Evolutionary conservation across 163 green algal species (phyloP), one percentile per base, ranked within the genome.

Genomic region (Coccomyxa subellipsoidea): DNA sequence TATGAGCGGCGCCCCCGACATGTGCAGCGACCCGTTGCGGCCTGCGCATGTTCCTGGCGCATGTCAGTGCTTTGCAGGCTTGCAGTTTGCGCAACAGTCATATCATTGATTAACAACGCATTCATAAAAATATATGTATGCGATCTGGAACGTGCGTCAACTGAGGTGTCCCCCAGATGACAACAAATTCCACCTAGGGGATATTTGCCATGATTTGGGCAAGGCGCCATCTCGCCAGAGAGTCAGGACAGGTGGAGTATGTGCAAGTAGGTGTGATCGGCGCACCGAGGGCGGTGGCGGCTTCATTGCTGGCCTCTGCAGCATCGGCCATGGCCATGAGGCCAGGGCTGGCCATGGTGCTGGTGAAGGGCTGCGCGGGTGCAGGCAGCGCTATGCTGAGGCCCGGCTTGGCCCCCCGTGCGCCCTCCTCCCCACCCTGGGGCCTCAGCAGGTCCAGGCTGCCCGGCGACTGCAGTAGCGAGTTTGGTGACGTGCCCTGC

Each of bases 381-480:
- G 32, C 21, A 1, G 66, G 66, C 29, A 73, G 66, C 66, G 29
- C 21, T 23, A 73, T n/a, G 7, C 47, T 59, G 47, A 59, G 47
- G 23, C 47, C 47, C 47, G 47, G 47, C 47, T 59, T 59, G 47
- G 47, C 47, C 47, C 47, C 47, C 47, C 47, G 47, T 18, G 47
- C 47, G 4, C 15, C n/a, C 7, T 27, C n/a, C n/a, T 1, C 66
- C n/a, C 27, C 66, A 10, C 2, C n/a, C 8, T 73, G 8, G 8
- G 66, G 27, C 66, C 66, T 73, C 29, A 73, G 21, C 66, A 73
- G n/a, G 66, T 73, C 66, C n/a, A 73, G 66, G 66, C 66, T 34
- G 66, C 66, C 66, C 32, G 66, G 66, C 27, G 66, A 73, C n/a
- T 73, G 66, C 66, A 73, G 66, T 23, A 73, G 66, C 29, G 66